Evolutionary conservation across 2,329 filamentous ascomycete genomes (phyloP), one percentile per base, ranked within the genome.

Genomic region (Nemania abortiva): DNA sequence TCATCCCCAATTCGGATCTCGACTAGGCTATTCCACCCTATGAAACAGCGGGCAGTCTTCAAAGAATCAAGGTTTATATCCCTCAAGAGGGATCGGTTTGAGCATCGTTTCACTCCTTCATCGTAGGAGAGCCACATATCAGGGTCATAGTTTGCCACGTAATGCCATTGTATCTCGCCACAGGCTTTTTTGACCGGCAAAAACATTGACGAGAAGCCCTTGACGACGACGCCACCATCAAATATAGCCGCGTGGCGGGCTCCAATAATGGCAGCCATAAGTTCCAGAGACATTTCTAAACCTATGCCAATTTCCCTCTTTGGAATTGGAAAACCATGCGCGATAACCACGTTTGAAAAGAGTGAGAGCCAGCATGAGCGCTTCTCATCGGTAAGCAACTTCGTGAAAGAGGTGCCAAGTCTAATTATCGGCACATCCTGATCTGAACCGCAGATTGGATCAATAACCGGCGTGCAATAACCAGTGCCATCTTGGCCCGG

Each of bases 141-240:
- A 15, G 22, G 20, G 15, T 52, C 22, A 11, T 11, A 6, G 22
- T 24, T 52, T 4, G 49, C 22, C 11, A 52, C 49, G 10, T 27
- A 52, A 27, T 52, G 49, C 49, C 49, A 52, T 18, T 52, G 49
- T 24, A 52, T 24, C 7, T 7, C 10, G 20, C 27, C 22, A 5
- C 9, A 27, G 9, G 22, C 6, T 22, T 22, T 20, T 22, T 27
- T 52, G 20, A 52, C 20, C 2, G 49, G 49, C 5, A 52, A 1
- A 5, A 52, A 24, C 49, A 52, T 52, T 10, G 49, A 52, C 11
- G 49, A 52, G 49, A 52, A 52, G 10, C 49, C 49, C 22, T 52
- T 52, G 20, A 52, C 27, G 22, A 52, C 49, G 15, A 52, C 22
- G 22, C 49, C 49, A 7, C 49, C 49, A 52, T 52, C 49, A 22